Evolutionary conservation across 495 filamentous ascomycete genomes (phyloP), one percentile per base, ranked within the genome.

Genomic region (Penicillium cataractarum): DNA sequence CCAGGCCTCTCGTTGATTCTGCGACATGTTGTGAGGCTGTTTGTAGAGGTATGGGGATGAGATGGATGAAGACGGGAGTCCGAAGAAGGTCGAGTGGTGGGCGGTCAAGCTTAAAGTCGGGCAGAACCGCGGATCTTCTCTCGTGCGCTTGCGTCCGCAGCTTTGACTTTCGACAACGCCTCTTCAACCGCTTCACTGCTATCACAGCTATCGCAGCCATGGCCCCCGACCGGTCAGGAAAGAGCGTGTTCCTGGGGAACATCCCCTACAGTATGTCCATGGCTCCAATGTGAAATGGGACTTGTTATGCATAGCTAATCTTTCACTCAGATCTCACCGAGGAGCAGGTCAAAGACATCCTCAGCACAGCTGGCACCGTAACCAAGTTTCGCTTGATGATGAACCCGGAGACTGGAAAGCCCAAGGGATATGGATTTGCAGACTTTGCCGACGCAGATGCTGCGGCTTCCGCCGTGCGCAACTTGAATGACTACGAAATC

Each of bases 381-480:
- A 77, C 94, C n/a, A 92, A 89, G 69, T 98, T 99, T 74, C 88
- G 95, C 33, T 82, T 99, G 15, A 93, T 98, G 66, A 95, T 97
- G 79, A 96, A 99, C 77, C 89, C 90, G 9, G 94, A 98, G 65
- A 98, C 93, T 0, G 95, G 96, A 4, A 87, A 91, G 46, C 95
- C 95, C 0, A 98, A 97, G 74, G 95, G 95, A 13, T 99, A 96
- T 70, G 95, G 95, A 24, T 99, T 99, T 68, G 91, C 92, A 42
- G 94, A 98, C 67, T 99, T 93, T 69, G 86, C 89, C 27, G 95
- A 99, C 66, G 82, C 80, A 76, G 95, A 99, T 68, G 91, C 92
- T 7, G 95, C 95, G 21, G 92, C 94, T 42, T 96, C 92, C 1
- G 95, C 95, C 6, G 93, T 98, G 21, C 89, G 95, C 61, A 99